Evolutionary conservation across 495 filamentous ascomycete genomes (phyloP).

Genomic region (Penicillium macrosclerotiorum): DNA sequence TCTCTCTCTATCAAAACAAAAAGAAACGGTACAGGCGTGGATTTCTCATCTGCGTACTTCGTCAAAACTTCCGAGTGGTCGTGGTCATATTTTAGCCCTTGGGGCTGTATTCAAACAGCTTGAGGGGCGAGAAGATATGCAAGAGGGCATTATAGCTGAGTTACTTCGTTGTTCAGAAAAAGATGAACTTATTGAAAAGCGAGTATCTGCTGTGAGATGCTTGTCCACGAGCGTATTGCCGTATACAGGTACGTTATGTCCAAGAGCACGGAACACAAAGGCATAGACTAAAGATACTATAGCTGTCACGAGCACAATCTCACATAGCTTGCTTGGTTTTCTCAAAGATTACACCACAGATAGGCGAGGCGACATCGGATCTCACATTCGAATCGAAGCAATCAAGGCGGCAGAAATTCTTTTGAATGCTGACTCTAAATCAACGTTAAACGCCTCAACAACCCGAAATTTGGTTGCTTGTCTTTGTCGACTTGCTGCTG

Average conservation of each 20-base stretch:
- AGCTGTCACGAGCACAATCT: slow-evolving; percentile 29
- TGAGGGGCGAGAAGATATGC: slow-evolving; percentile 16
- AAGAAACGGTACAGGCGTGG: slow-evolving; percentile 35
- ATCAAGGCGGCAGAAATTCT: slow-evolving; percentile 55
- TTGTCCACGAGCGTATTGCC: slow-evolving; percentile 48
- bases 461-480: slow-evolving; percentile 34
- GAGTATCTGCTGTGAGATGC: slow-evolving; percentile 59
- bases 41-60: slow-evolving; percentile 37
- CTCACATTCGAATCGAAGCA: slow-evolving; percentile 74
- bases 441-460: slow-evolving; percentile 13
- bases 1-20: slow-evolving; percentile 29
- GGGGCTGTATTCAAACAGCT: slow-evolving; percentile 40
- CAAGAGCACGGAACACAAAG: neutral
- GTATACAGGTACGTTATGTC: slow-evolving; percentile 34
- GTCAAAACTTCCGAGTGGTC: slow-evolving; percentile 39
- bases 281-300: neutral
- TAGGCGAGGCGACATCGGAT: slow-evolving; percentile 84
- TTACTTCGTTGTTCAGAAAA: slow-evolving; percentile 39
- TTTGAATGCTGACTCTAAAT: slow-evolving; percentile 20
- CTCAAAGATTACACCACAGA: slow-evolving; percentile 89
- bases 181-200: slow-evolving; percentile 54
- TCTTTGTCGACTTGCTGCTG: slow-evolving; percentile 69
- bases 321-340: slow-evolving; percentile 40
- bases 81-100: slow-evolving; percentile 45
- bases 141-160: slow-evolving; percentile 28